phyloP scores from a whole-genome alignment of 257 asterid species.

The Apocynum venetum region DNA sequence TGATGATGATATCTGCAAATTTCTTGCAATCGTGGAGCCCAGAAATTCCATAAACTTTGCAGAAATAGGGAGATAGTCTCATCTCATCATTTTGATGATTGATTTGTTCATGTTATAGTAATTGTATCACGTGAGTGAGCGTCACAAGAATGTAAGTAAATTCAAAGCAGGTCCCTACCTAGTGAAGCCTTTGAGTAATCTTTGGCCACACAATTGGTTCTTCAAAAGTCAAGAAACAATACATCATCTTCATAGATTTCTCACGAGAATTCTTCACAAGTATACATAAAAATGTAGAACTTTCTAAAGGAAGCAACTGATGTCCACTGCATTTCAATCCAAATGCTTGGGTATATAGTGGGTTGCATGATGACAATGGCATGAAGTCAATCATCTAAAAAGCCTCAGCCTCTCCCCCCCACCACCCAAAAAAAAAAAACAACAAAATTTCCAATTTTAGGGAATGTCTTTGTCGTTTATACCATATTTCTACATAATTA shows the following conservation, averaged over 20 bases:
- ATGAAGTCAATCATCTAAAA: slow-evolving; percentile 14
- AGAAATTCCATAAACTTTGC: not conserved
- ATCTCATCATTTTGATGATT: not conserved
- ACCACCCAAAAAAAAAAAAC: not conserved
- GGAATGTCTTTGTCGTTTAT: not conserved
- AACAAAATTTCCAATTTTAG: not conserved
- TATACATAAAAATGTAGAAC: not conserved
- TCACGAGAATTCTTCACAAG: not conserved
- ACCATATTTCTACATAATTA: not conserved
- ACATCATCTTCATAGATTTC: not conserved
- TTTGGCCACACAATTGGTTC: not conserved
- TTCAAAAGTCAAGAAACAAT: slow-evolving; percentile 19
- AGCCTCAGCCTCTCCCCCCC: not conserved
- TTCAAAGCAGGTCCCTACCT: slow-evolving; percentile 14
- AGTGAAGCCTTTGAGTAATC: slow-evolving; percentile 1
- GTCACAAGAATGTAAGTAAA: not conserved
- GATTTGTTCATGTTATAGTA: not conserved
- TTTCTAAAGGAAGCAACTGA: not conserved
- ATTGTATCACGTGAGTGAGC: not conserved
- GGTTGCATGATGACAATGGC: slow-evolving; percentile 13
- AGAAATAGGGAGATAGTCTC: not conserved
- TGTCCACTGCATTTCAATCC: slow-evolving; percentile 12
- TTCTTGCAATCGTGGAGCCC: not conserved
- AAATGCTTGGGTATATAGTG: not conserved
- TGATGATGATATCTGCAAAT: not conserved